phyloP scores from a whole-genome alignment of 495 filamentous ascomycete species.

The Penicillium canariense region DNA sequence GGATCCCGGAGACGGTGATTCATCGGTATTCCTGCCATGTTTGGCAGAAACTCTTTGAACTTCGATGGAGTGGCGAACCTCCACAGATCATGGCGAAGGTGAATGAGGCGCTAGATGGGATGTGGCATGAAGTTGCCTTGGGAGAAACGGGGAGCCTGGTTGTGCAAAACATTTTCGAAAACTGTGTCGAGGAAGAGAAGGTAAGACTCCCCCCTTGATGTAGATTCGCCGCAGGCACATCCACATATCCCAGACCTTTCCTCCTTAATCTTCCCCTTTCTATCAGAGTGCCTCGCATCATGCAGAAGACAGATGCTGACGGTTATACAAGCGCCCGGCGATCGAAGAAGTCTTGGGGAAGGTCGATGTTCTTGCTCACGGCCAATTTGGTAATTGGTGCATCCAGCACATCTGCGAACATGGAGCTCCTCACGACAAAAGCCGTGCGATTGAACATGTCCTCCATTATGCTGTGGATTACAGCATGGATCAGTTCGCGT shows the following conservation, averaged over 20 bases:
- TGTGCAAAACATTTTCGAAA: conserved; percentile 99
- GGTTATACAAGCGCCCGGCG: conserved; percentile 69
- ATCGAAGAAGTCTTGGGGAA: conserved; percentile 93
- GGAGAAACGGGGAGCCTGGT: conserved; percentile 97
- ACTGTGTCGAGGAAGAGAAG: conserved; percentile 98
- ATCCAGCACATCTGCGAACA: conserved; percentile 99
- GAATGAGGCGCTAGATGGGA: conserved; percentile 89
- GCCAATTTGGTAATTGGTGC: conserved; percentile 99
- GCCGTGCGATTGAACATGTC: conserved; percentile 90
- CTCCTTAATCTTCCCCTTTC: neutral
- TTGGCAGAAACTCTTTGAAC: conserved; percentile 99
- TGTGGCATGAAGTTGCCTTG: conserved; percentile 98
- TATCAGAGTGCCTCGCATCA: no score
- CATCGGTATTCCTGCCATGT: conserved; percentile 98
- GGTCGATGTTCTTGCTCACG: conserved; percentile 92
- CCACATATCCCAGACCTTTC: neutral
- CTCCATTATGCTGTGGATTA: conserved; percentile 90
- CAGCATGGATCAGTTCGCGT: conserved; percentile 99
- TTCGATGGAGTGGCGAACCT: conserved; percentile 90
- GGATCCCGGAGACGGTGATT: conserved; percentile 96
- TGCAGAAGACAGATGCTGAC: conserved; percentile 36
- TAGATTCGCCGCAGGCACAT: neutral
- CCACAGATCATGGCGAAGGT: conserved; percentile 98
- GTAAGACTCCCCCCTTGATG: conserved; percentile 42
- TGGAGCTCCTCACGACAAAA: conserved; percentile 86